Conservation (phyloP, 2,329 filamentous ascomycete species). For the Arthrinium puccinioides region DNA sequence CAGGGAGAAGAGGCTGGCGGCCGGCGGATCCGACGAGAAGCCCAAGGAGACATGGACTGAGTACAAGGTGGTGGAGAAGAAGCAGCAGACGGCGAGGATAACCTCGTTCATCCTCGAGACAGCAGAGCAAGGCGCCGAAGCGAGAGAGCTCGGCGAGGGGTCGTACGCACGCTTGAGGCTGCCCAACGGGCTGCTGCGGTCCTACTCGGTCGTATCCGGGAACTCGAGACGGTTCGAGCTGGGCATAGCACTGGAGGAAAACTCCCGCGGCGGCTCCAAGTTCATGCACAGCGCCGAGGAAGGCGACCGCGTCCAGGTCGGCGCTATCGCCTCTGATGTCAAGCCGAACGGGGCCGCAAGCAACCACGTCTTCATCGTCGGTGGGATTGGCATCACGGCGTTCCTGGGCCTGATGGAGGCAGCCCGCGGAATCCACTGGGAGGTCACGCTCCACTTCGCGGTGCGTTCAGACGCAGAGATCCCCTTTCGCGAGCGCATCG, state of each 20-base stretch:
- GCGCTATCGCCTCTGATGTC: slow-evolving; percentile 42
- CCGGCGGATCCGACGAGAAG: slow-evolving; percentile 13
- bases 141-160: slow-evolving; percentile 27
- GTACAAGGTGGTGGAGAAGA: slow-evolving; percentile 42
- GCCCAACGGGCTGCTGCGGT: slow-evolving; percentile 46
- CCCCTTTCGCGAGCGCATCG: slow-evolving; percentile 44
- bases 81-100: slow-evolving; percentile 41
- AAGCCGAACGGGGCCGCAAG: slow-evolving; percentile 38
- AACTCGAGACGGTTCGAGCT: slow-evolving; percentile 42
- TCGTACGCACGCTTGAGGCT: slow-evolving; percentile 51
- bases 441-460: slow-evolving; percentile 50
- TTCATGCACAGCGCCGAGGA: slow-evolving; percentile 45
- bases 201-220: slow-evolving; percentile 54
- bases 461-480: slow-evolving; percentile 44
- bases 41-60: slow-evolving; percentile 41
- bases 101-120: slow-evolving; percentile 45
- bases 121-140: slow-evolving; percentile 23
- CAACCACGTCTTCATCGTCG: slow-evolving; percentile 55
- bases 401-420: slow-evolving; percentile 44
- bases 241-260: slow-evolving; percentile 47
- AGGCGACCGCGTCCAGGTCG: slow-evolving; percentile 43
- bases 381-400: slow-evolving; percentile 60
- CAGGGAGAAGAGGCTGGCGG: slow-evolving; percentile 17
- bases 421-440: slow-evolving; percentile 37
- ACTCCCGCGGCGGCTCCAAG: slow-evolving; percentile 52